Evolutionary conservation across 2,329 filamentous ascomycete genomes (phyloP).

Genomic region (Fusarium piperis): DNA sequence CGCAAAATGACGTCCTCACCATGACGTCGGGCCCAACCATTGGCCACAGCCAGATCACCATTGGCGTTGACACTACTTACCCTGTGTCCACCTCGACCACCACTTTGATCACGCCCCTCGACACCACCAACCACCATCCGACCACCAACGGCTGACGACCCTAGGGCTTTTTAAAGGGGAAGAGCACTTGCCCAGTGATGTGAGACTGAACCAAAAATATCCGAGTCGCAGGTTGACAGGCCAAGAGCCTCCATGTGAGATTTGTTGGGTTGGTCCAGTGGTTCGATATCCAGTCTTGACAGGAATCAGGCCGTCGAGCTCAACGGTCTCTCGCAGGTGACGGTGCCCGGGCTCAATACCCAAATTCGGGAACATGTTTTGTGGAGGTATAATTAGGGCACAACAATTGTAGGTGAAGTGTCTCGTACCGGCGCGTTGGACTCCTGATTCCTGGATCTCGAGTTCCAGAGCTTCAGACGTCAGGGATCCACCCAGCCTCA

Average conservation of each 20-base stretch:
- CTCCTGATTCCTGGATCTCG: slow-evolving; percentile 33
- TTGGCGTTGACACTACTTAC: slow-evolving; percentile 37
- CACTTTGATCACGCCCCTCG: slow-evolving; percentile 26
- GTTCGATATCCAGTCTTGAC: background rate
- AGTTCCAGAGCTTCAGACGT: slow-evolving; percentile 36
- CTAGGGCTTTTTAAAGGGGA: slow-evolving; percentile 18
- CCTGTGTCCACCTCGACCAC: slow-evolving; percentile 36
- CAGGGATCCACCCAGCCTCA: slow-evolving; percentile 41
- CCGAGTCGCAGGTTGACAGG: slow-evolving; percentile 9
- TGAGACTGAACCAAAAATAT: slow-evolving; percentile 24
- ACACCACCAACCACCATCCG: slow-evolving; percentile 34
- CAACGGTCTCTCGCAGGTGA: background rate
- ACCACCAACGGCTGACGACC: slow-evolving; percentile 27
- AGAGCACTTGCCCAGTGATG: slow-evolving; percentile 14
- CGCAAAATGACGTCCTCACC: slow-evolving; percentile 38
- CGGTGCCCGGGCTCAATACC: background rate
- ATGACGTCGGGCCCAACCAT: slow-evolving; percentile 35
- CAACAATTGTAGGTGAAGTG: slow-evolving; percentile 37
- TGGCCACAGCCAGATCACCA: slow-evolving; percentile 31
- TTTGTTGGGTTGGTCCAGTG: background rate
- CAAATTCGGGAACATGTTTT: slow-evolving; percentile 17
- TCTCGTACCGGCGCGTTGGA: slow-evolving; percentile 41
- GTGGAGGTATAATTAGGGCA: slow-evolving; percentile 46
- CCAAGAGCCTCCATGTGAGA: background rate
- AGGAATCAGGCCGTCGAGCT: background rate